phyloP scores from a whole-genome alignment of 1,284 basidiomycete species.

The Somion occarium region DNA sequence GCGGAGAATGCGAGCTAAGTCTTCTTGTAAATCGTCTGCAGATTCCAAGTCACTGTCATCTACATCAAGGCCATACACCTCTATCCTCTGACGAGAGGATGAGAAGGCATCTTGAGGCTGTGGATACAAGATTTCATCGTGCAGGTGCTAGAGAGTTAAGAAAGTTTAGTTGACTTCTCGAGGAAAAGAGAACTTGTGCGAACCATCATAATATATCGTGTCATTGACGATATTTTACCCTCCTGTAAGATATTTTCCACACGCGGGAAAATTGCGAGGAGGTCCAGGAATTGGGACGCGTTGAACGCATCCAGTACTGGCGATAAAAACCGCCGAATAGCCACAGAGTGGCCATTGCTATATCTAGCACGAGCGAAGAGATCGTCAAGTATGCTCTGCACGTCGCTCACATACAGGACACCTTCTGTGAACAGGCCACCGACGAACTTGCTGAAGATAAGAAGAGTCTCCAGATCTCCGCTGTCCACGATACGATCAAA shows the following conservation, averaged over 20 bases:
- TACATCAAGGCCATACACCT: constrained; percentile 21
- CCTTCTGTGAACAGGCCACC: constrained; percentile 24
- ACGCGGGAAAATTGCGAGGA: constrained; percentile 13
- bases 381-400: constrained; percentile 17
- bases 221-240: constrained; percentile 20
- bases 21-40: background rate
- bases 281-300: constrained; percentile 18
- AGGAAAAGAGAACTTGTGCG: constrained; percentile 6
- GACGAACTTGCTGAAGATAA: constrained; percentile 15
- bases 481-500: constrained; percentile 9
- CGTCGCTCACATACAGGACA: constrained; percentile 18
- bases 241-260: constrained; percentile 21
- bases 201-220: constrained; percentile 26
- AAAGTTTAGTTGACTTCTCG: background rate
- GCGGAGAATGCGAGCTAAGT: background rate
- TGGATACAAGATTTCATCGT: constrained; percentile 20
- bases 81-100: constrained; percentile 18
- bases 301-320: constrained; percentile 21
- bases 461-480: constrained; percentile 6
- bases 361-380: constrained; percentile 16
- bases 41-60: constrained; percentile 7
- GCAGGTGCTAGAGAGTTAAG: constrained; percentile 17
- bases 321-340: constrained; percentile 19
- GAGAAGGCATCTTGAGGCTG: constrained; percentile 22
- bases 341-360: constrained; percentile 17